Evolutionary conservation across 441 rosid genomes (phyloP).

Genomic region (Erysimum cheiri): DNA sequence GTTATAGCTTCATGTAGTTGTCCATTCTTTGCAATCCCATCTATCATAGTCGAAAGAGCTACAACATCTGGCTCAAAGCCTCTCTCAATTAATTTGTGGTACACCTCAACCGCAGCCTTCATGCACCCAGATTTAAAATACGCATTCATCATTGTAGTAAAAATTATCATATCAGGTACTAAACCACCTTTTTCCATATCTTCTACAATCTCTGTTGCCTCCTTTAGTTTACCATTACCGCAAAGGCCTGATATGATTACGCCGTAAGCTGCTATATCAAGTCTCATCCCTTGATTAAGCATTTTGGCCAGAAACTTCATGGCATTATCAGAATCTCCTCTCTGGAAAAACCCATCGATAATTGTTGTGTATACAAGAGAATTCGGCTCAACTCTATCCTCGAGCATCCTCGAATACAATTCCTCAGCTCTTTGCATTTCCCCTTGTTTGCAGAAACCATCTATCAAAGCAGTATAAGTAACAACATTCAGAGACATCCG

Average conservation of each 20-base stretch:
- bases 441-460: constrained; percentile 50
- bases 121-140: constrained; percentile 47
- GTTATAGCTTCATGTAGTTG: constrained; percentile 44
- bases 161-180: constrained; percentile 46
- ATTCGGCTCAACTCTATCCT: constrained; percentile 42
- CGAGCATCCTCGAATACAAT: constrained; percentile 39
- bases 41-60: constrained; percentile 47
- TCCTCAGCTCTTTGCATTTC: constrained; percentile 44
- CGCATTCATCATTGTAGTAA: constrained; percentile 48
- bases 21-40: constrained; percentile 51
- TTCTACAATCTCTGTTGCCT: constrained; percentile 38
- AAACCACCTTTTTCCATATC: constrained; percentile 46
- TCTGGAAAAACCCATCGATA: constrained; percentile 48
- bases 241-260: constrained; percentile 49
- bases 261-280: constrained; percentile 47
- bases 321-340: constrained; percentile 44
- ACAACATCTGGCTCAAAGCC: constrained; percentile 53
- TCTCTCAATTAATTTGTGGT: constrained; percentile 28
- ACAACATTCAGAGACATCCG: constrained; percentile 44
- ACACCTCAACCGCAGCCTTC: constrained; percentile 43
- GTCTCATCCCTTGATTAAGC: constrained; percentile 44
- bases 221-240: constrained; percentile 38
- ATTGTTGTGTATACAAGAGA: constrained; percentile 44
- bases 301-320: constrained; percentile 47
- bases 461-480: constrained; percentile 46